Evolutionary conservation across 1,284 basidiomycete genomes (phyloP), one percentile per base, ranked within the genome.

Genomic region (Rhodotorula sp.): DNA sequence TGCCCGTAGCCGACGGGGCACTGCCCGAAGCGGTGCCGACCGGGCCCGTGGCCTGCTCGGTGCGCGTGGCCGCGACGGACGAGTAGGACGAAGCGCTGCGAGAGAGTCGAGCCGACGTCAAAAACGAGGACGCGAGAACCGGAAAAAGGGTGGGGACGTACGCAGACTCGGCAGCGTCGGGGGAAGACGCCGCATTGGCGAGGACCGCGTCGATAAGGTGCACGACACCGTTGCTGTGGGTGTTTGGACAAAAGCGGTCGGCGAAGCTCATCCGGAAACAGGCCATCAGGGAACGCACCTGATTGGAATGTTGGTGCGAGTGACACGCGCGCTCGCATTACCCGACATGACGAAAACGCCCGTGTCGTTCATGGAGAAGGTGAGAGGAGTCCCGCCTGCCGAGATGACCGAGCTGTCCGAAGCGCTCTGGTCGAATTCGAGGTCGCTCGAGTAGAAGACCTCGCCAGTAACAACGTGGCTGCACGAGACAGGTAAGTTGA

Each of bases 381-480:
- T 68, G 42, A 83, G 74, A 25, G 78, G 74, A 68, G 78, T 74
- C n/a, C 82, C 82, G 8, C 78, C 78, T 17, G 81, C 81, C 46
- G 80, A 80, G 70, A 78, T 77, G 50, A 27, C 45, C 34, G 34
- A 34, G 34, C 34, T 34, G 34, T 34, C 34, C 34, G 34, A 34
- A 34, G 34, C 34, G 34, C 34, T 8, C 21, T 48, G 27, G 25
- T 48, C 25, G 78, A 80, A 12, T 68, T 74, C 27, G 68, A 61
- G n/a, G 25, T 74, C 56, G 19, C 71, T 72, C 16, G 80, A 80
- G 74, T 82, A 82, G 45, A 79, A 75, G 19, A 76, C 76, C 21
- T 78, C 75, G 17, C 79, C 79, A 65, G 80, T 80, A 61, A 81
- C 72, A 58, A 81, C 79, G 75, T 81, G 79, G 73, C 65, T 71